These are phyloP conservation scores for Trichothecium sympodiale DNA, from an alignment of 2,329 filamentous ascomycete genomes.

Conservation along the genomic window DNA sequence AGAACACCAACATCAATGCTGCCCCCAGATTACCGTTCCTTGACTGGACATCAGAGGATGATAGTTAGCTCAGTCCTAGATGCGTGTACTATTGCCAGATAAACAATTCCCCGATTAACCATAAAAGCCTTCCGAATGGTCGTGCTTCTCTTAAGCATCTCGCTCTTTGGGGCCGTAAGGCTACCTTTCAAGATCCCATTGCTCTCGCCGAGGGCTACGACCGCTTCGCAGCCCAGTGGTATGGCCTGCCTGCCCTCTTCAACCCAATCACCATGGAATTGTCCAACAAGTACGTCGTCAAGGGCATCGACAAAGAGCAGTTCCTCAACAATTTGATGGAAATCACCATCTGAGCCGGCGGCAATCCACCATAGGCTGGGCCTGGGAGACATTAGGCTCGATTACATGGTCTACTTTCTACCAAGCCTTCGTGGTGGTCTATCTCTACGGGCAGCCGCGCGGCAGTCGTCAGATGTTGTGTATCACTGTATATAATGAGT, in stretches of 20 bases:
- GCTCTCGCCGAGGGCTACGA: constrained; percentile 44
- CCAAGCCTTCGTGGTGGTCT: no score
- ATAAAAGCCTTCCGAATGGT: constrained; percentile 44
- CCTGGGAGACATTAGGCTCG: constrained; percentile 11
- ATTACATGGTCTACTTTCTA: neutral
- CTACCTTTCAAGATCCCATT: constrained; percentile 46
- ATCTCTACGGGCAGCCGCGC: no score
- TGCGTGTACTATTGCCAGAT: neutral
- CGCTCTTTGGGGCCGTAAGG: constrained; percentile 46
- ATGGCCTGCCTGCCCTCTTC: constrained; percentile 48
- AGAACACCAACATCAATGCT: neutral
- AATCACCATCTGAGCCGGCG: constrained; percentile 19
- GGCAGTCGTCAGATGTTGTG: no score
- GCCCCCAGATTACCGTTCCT: neutral
- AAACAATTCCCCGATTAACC: neutral
- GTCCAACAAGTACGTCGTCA: constrained; percentile 23
- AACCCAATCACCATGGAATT: constrained; percentile 48
- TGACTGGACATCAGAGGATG: neutral
- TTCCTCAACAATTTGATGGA: constrained; percentile 31
- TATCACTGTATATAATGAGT: no score
- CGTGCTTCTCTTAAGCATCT: constrained; percentile 47
- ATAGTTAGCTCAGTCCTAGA: constrained; percentile 1
- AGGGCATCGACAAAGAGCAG: constrained; percentile 31
- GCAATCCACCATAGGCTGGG: constrained; percentile 25
- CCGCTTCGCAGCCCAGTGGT: constrained; percentile 39